Percentiles rank a stretch among this genome's conserved stretches.
Evolutionary conservation across 1,139 yeast species (phyloP).

Genomic region (Hemisphaericaspora xylanilytica): DNA sequence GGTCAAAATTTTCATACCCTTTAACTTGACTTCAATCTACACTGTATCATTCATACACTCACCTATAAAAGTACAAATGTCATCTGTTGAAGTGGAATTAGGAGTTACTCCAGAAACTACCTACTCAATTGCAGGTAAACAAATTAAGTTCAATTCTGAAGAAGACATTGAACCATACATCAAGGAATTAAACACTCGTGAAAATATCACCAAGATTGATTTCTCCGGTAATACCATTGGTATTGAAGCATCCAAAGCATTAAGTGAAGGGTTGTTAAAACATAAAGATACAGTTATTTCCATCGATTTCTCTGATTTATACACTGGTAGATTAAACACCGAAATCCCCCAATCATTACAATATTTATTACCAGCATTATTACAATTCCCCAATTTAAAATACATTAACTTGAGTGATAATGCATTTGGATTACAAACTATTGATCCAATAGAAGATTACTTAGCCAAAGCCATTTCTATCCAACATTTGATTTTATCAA

Average conservation of each 20-base stretch:
- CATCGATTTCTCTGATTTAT: constrained; percentile 84
- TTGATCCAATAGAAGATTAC: constrained; percentile 81
- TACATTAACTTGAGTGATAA: constrained; percentile 87
- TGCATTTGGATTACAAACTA: constrained; percentile 94
- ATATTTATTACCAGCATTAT: constrained; percentile 67
- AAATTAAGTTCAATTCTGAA: constrained; percentile 67
- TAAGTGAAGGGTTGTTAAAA: constrained; percentile 59
- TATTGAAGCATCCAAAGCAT: constrained; percentile 74
- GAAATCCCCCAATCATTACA: constrained; percentile 88
- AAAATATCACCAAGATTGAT: constrained; percentile 57
- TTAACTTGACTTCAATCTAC: not conserved
- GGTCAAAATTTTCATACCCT: not conserved
- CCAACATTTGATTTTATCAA: constrained; percentile 82
- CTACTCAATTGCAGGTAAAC: constrained; percentile 71
- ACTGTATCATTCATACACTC: not conserved
- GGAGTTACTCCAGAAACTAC: constrained; percentile 32
- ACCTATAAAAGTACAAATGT: constrained; percentile 20
- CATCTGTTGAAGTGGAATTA: constrained; percentile 25
- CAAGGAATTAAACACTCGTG: constrained; percentile 45
- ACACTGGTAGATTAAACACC: constrained; percentile 90
- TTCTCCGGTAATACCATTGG: constrained; percentile 94
- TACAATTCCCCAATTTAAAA: constrained; percentile 63
- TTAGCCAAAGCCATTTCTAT: constrained; percentile 73
- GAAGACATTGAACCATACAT: constrained; percentile 71
- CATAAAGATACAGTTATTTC: constrained; percentile 54